Evolutionary conservation across 2,329 filamentous ascomycete genomes (phyloP).

Genomic region (Cladorrhinum sp.): DNA sequence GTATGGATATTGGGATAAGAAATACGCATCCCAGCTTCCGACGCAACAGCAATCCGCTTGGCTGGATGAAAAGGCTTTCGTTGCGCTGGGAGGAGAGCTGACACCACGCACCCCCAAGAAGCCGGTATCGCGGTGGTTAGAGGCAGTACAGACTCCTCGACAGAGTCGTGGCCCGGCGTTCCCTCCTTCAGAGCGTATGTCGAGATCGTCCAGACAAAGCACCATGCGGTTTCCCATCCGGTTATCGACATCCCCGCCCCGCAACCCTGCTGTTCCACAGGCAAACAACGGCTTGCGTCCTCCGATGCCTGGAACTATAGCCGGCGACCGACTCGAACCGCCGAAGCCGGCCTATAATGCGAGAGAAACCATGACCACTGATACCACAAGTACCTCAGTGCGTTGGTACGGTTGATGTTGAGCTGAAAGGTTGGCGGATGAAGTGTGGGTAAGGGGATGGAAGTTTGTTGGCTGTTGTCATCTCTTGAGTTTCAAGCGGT

Average conservation of each 20-base stretch:
- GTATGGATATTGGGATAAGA: neutral
- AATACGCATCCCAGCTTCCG: neutral
- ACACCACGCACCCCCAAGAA: constrained; percentile 8
- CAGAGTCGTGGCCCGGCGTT: constrained; percentile 19
- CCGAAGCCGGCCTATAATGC: constrained; percentile 14
- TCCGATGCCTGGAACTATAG: neutral
- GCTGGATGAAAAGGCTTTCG: constrained; percentile 23
- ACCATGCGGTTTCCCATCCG: neutral
- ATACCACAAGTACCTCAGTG: constrained; percentile 17
- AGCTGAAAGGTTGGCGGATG: neutral
- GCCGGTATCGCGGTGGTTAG: constrained; percentile 21
- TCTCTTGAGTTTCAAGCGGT: neutral
- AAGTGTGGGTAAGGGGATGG: neutral
- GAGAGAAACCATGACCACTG: constrained; percentile 21
- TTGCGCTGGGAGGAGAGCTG: constrained; percentile 17
- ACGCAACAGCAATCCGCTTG: neutral
- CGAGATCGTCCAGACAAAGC: neutral
- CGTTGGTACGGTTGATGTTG: constrained; percentile 17
- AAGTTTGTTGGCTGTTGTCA: neutral
- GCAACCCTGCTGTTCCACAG: neutral
- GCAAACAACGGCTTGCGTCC: neutral
- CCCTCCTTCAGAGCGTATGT: constrained; percentile 12
- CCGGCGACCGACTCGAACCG: constrained; percentile 1
- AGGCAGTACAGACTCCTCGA: constrained; percentile 20
- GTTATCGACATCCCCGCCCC: neutral